Percentiles rank a stretch among this genome's conserved stretches.
phyloP scores from a whole-genome alignment of 2,329 filamentous ascomycete genomes.

The Verticillium nubilum region DNA sequence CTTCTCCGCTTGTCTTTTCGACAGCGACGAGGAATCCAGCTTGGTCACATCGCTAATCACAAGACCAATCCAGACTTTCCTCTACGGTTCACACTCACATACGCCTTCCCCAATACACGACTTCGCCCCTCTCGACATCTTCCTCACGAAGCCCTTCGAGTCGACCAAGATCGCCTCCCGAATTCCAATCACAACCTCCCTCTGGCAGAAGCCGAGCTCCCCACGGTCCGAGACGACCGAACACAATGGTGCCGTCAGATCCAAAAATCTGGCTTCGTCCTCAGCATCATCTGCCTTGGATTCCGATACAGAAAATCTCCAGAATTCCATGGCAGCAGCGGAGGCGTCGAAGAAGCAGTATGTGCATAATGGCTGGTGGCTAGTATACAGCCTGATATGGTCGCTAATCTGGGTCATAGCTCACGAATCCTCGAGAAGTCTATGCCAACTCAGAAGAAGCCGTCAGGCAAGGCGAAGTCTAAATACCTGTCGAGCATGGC shows the following conservation, averaged over 20 bases:
- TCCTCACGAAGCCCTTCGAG: conserved; percentile 45
- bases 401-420: conserved; percentile 25
- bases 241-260: not conserved
- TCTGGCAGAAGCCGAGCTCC: conserved; percentile 33
- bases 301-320: conserved; percentile 44
- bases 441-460: conserved; percentile 24
- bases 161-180: conserved; percentile 39
- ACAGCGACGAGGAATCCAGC: not conserved
- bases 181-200: conserved; percentile 44
- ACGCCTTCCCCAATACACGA: conserved; percentile 37
- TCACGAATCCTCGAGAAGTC: conserved; percentile 24
- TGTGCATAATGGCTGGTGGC: conserved; percentile 20
- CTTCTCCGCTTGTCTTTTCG: not conserved
- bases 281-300: conserved; percentile 36
- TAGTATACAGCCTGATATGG: conserved; percentile 3
- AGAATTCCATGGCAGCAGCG: conserved; percentile 35
- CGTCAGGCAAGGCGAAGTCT: conserved; percentile 31
- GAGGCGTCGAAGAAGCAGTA: conserved; percentile 34
- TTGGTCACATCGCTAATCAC: conserved; percentile 2
- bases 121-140: conserved; percentile 50
- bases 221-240: not conserved
- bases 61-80: conserved; percentile 37
- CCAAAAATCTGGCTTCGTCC: conserved; percentile 13
- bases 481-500: conserved; percentile 35
- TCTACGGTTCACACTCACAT: conserved; percentile 47